Evolutionary conservation across 108 stramenopile genomes (phyloP).

Genomic region (Mediolabrus comicus): DNA sequence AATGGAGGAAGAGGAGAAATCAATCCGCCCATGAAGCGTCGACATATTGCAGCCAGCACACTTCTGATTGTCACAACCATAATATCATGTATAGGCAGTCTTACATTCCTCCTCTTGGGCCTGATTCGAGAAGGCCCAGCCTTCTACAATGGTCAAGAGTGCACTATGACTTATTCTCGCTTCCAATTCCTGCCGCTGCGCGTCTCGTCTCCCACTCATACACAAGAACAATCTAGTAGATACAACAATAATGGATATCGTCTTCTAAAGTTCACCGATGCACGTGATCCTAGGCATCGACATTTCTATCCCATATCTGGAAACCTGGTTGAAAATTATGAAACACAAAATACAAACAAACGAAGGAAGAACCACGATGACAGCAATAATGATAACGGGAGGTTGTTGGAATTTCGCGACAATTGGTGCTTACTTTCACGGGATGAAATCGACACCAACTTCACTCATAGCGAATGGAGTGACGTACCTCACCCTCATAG

Average conservation of each 20-base stretch:
- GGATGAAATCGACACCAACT: constrained; percentile 10
- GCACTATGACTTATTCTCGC: constrained; percentile 73
- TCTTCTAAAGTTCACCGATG: constrained; percentile 75
- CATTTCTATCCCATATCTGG: constrained; percentile 35
- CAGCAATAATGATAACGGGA: constrained; percentile 4
- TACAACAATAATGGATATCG: constrained; percentile 34
- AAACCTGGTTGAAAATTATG: constrained; percentile 23
- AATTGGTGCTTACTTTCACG: constrained; percentile 32
- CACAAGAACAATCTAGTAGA: neutral
- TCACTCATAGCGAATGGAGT: constrained; percentile 1
- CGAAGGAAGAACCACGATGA: neutral
- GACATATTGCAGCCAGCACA: no score
- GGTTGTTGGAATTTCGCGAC: constrained; percentile 30
- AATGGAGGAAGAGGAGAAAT: no score
- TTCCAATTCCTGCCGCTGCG: constrained; percentile 40
- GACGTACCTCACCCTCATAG: constrained; percentile 28
- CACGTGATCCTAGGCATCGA: constrained; percentile 60
- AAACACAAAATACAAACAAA: constrained; percentile 9
- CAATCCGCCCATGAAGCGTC: no score
- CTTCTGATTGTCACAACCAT: constrained; percentile 1
- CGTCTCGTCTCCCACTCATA: constrained; percentile 16
- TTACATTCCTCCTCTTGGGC: constrained; percentile 26
- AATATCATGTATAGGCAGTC: constrained; percentile 17
- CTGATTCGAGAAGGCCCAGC: constrained; percentile 22
- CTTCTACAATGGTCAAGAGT: constrained; percentile 70